phyloP scores from a whole-genome alignment of 768 basidiomycete genomes.

The Strobilomyces dryophilus region DNA sequence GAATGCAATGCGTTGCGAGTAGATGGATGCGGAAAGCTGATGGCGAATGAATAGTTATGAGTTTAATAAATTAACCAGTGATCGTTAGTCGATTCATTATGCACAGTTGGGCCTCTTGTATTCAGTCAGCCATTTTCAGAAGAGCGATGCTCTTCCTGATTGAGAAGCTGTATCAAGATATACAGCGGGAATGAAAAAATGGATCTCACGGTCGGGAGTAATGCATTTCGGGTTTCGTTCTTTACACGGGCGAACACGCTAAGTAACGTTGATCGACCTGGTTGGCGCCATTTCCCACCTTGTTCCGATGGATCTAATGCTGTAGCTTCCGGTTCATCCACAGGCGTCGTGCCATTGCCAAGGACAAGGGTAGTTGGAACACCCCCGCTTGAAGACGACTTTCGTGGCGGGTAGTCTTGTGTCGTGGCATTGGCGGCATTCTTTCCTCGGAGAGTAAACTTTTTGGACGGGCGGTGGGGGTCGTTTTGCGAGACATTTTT shows the following conservation, averaged over 20 bases:
- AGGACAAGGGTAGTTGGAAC: not conserved
- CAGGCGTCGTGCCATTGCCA: slow-evolving; percentile 27
- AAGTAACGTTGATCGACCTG: slow-evolving; percentile 30
- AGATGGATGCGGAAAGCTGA: not conserved
- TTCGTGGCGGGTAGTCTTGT: slow-evolving; percentile 10
- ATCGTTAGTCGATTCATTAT: slow-evolving; percentile 2
- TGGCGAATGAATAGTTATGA: not conserved
- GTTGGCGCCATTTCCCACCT: slow-evolving; percentile 16
- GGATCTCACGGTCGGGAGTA: slow-evolving; percentile 12
- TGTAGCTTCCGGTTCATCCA: slow-evolving; percentile 41
- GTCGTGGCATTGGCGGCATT: slow-evolving; percentile 11
- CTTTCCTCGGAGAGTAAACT: slow-evolving; percentile 17
- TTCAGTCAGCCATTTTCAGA: slow-evolving; percentile 1
- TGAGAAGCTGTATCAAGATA: not conserved
- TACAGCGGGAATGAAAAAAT: not conserved
- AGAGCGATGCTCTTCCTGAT: slow-evolving; percentile 5
- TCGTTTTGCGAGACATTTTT: slow-evolving; percentile 30
- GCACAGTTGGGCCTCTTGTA: not conserved
- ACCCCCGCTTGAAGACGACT: slow-evolving; percentile 21
- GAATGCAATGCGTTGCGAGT: not conserved
- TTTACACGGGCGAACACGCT: slow-evolving; percentile 26
- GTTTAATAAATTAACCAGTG: slow-evolving; percentile 8
- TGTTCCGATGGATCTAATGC: slow-evolving; percentile 16
- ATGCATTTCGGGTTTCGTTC: slow-evolving; percentile 3
- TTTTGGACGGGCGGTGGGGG: slow-evolving; percentile 22